These are phyloP conservation scores for Actinomortierella wolfii DNA, from an alignment of 371 early-diverging fungal species.

Conservation along the genomic window DNA sequence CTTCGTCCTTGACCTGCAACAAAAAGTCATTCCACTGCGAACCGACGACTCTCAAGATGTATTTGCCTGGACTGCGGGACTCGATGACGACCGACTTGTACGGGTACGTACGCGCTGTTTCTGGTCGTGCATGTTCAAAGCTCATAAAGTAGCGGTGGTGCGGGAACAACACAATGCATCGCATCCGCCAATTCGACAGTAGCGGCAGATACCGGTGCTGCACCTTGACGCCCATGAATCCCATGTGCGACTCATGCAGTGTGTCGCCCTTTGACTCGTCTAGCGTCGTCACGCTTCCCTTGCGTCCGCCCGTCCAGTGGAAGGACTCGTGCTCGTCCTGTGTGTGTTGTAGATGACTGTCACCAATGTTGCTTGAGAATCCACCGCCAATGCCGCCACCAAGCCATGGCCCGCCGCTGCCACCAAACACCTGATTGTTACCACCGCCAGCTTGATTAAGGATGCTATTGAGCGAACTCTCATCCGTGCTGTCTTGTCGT, in stretches of 20 bases:
- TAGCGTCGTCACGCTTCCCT: slow-evolving; percentile 37
- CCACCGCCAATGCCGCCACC: too few species aligned
- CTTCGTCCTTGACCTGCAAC: slow-evolving; percentile 56
- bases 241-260: slow-evolving; percentile 56
- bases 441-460: slow-evolving; percentile 11
- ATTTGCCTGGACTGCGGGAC: slow-evolving; percentile 53
- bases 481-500: slow-evolving; percentile 10
- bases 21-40: slow-evolving; percentile 54
- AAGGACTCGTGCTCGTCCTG: slow-evolving; percentile 28
- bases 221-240: slow-evolving; percentile 56
- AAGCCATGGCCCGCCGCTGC: too few species aligned
- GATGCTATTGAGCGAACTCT: slow-evolving; percentile 25
- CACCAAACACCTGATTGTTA: too few species aligned
- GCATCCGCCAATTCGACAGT: slow-evolving; percentile 63
- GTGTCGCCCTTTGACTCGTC: slow-evolving; percentile 32
- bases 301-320: slow-evolving; percentile 11
- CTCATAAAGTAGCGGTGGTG: slow-evolving; percentile 58
- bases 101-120: slow-evolving; percentile 52
- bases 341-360: slow-evolving; percentile 30
- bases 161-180: slow-evolving; percentile 61
- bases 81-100: slow-evolving; percentile 52
- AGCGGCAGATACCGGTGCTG: slow-evolving; percentile 60
- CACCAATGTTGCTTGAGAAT: not conserved
- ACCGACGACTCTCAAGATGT: slow-evolving; percentile 58
- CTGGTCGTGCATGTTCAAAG: slow-evolving; percentile 50